Percentiles rank a stretch among this genome's conserved stretches.
phyloP scores from a whole-genome alignment of 2,329 filamentous ascomycete genomes.

The Lasiodiplodia theobromae region DNA sequence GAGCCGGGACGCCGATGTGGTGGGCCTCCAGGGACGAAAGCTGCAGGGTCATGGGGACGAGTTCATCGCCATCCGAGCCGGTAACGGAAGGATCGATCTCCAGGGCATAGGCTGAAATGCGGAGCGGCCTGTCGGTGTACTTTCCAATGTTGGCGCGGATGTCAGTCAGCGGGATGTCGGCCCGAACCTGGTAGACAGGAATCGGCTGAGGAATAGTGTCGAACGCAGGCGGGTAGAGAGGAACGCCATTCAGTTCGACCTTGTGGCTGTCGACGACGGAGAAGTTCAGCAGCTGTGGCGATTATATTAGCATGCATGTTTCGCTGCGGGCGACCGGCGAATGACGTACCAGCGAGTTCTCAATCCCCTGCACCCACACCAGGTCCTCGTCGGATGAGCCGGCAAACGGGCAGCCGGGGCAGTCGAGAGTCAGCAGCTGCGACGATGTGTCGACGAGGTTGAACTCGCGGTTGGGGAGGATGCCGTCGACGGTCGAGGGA shows the following conservation, averaged over 20 bases:
- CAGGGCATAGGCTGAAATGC: constrained; percentile 45
- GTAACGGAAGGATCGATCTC: constrained; percentile 45
- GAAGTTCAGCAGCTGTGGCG: constrained; percentile 45
- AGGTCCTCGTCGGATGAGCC: constrained; percentile 29
- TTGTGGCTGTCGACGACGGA: constrained; percentile 41
- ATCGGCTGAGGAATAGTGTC: constrained; percentile 40
- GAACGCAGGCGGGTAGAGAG: constrained; percentile 49
- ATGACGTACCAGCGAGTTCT: constrained; percentile 44
- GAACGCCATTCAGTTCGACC: constrained; percentile 45
- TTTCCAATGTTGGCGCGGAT: constrained; percentile 31
- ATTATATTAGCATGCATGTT: constrained; percentile 34
- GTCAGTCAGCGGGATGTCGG: constrained; percentile 32
- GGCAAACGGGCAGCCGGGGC: constrained; percentile 40
- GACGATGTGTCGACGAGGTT: constrained; percentile 40
- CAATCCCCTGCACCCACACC: constrained; percentile 42
- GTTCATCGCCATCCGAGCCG: constrained; percentile 44
- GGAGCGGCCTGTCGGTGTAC: constrained; percentile 37
- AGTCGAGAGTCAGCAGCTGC: constrained; percentile 44
- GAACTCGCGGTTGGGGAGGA: constrained; percentile 35
- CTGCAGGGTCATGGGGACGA: constrained; percentile 48
- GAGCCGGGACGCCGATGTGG: constrained; percentile 41
- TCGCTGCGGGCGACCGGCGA: constrained; percentile 31
- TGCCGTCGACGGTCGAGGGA: constrained; percentile 35
- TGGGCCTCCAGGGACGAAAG: constrained; percentile 45
- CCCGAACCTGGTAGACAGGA: constrained; percentile 43